These are phyloP conservation scores for Chloroidium sp. DNA, from an alignment of 163 green algal genomes.

Conservation along the genomic window DNA sequence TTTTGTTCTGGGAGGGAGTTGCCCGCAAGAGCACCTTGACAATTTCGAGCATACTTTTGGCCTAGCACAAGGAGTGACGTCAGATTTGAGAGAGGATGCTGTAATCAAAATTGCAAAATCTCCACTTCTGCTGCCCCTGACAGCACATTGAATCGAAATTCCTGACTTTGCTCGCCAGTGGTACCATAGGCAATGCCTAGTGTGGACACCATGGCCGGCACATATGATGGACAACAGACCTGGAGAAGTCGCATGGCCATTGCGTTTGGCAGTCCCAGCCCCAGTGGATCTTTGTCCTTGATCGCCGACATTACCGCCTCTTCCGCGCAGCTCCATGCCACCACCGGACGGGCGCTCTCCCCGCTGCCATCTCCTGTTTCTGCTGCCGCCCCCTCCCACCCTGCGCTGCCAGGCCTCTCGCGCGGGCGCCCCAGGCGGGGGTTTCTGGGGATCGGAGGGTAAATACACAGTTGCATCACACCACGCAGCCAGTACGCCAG, in stretches of 20 bases:
- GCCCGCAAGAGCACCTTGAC: no score
- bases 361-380: neutral
- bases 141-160: no score
- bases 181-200: neutral
- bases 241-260: conserved; percentile 28
- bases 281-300: conserved; percentile 19
- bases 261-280: conserved; percentile 19
- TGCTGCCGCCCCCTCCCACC: neutral
- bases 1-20: no score
- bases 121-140: no score
- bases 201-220: neutral
- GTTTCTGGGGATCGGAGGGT: conserved; percentile 19
- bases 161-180: neutral
- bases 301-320: conserved; percentile 17
- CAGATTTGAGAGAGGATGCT: no score
- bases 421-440: no score
- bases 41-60: no score
- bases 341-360: neutral
- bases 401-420: no score
- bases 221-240: neutral
- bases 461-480: conserved; percentile 47
- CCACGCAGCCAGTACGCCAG: conserved; percentile 28
- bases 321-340: conserved; percentile 13
- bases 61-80: no score
- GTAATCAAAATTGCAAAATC: no score